Evolutionary conservation across 2,329 filamentous ascomycete species (phyloP).

Genomic region (Leptographium procerum): DNA sequence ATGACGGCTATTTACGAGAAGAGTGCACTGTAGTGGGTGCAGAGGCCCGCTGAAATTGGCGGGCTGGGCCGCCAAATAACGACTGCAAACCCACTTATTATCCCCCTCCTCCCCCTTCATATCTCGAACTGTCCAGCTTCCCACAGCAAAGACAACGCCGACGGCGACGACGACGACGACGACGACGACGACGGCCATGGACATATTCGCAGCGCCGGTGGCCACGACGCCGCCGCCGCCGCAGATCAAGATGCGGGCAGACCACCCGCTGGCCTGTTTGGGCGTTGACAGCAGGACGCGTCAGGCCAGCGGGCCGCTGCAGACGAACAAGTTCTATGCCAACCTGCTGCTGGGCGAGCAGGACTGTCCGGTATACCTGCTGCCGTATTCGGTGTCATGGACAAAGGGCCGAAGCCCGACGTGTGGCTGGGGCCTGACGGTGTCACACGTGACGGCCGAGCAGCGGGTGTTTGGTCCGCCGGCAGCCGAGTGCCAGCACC

Average conservation of each 20-base stretch:
- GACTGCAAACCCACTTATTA: no score
- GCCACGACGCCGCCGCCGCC: slow-evolving; percentile 38
- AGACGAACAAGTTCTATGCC: slow-evolving; percentile 72
- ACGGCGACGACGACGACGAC: background rate
- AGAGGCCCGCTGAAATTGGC: no score
- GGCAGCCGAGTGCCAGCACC: slow-evolving; percentile 15
- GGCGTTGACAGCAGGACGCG: slow-evolving; percentile 26
- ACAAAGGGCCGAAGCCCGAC: slow-evolving; percentile 49
- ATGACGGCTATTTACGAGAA: no score
- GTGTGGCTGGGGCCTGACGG: slow-evolving; percentile 63
- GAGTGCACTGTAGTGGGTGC: no score
- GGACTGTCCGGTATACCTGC: slow-evolving; percentile 56
- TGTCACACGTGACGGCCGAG: slow-evolving; percentile 59
- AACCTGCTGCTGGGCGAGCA: slow-evolving; percentile 73
- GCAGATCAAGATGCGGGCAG: slow-evolving; percentile 32
- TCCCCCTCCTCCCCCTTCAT: background rate
- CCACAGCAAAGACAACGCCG: background rate
- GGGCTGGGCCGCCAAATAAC: no score
- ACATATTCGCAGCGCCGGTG: slow-evolving; percentile 48
- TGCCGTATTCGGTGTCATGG: slow-evolving; percentile 65
- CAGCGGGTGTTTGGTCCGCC: slow-evolving; percentile 58
- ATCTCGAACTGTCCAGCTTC: background rate
- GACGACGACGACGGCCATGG: slow-evolving; percentile 6
- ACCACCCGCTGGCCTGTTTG: slow-evolving; percentile 47
- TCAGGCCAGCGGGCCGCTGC: slow-evolving; percentile 35